Base-by-base conservation (phyloP, 371 early-diverging fungal species). In the Conidiobolus incongruus region DNA sequence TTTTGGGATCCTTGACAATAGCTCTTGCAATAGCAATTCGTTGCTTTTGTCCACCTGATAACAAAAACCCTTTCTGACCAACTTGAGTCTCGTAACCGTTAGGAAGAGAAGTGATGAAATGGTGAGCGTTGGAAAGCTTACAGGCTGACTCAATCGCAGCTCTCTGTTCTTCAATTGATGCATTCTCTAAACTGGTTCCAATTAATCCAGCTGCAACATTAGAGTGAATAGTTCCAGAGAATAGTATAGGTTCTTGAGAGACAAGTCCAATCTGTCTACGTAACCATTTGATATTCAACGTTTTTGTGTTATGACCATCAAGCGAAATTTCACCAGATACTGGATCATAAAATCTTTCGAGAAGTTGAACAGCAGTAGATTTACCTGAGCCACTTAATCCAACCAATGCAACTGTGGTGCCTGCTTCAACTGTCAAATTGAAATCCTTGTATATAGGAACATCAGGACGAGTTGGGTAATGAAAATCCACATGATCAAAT, bases 161-260 rank as follows among this genome's bases (percentile, higher is more conserved):
- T 7, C 37, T 32, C 44, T 49, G 36, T 20, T 54, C 58, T 47
- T 47, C 52, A 19, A 46, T 35, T 13, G 45, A 34, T 17, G 38
- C 47, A 7, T 51, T 58, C 2, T 60, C 52, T 12, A 48, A 40
- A 11, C 16, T 4, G 10, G 47, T 41, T 2, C 52, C 52, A 21
- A 10, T 10, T 17, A 40, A 28, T 46, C 77, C 76, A 41, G 66
- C 77, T 0, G 67, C 55, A 35, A 93, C 78, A 56, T 92, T 95
- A n/a, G 87, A 77, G 22, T 60, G 61, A 55, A 95, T 75, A 1
- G 85, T 70, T 57, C 73, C 65, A 54, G 77, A 76, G 52, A 90
- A 87, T 33, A 92, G 58, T 11, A 70, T 65, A 15, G 88, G 87
- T 53, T 89, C 90, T 59, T 95, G 93, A 32, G 76, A 70, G 7